Base-by-base conservation (phyloP, 768 basidiomycete genomes). In the Polyporus arcularius region DNA sequence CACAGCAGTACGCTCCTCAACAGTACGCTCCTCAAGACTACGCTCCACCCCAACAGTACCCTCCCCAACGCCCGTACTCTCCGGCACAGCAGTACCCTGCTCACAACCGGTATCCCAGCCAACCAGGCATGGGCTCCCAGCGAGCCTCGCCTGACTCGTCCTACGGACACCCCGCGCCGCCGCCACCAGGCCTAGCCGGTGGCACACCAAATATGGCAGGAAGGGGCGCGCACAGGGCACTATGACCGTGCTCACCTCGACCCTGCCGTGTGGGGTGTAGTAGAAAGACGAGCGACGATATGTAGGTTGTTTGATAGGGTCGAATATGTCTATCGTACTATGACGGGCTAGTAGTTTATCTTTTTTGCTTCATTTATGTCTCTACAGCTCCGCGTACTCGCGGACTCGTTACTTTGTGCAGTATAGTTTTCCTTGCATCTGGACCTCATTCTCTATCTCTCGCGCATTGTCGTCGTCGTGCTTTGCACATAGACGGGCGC, bases 191-290 rank as follows among this genome's bases (percentile, higher is more conserved):
- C 11, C 64, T 67, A 1, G 15, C 48, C 12, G 61, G 28, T 55
- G 66, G 58, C 3, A 69, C 61, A 21, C 46, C 41, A 28, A 74
- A 73, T 55, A 55, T 70, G 35, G 60, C 71, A 14, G 77, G 74
- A 26, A 72, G 76, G n/a, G 73, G 74, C 2, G 55, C 52, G 52
- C 68, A 72, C 53, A 72, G 71, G 55, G 57, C 38, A 31, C 43
- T 41, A 40, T 58, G 57, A 61, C 31, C 40, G 48, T 9, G 39
- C 16, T 3, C 9, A 15, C 35, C 55, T n/a, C 41, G 47, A 38
- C 39, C 31, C 14, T 59, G 58, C 53, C 58, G 6, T 43, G 42
- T 16, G 42, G 14, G 42, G 14, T 15, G 42, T 15, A 18, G 21
- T 18, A 48, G 21, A 26, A 48, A 12, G 26, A 48, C 52, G 52